Conservation (phyloP, 2,329 filamentous ascomycete species). For the Macrophomina pseudophaseolina region DNA sequence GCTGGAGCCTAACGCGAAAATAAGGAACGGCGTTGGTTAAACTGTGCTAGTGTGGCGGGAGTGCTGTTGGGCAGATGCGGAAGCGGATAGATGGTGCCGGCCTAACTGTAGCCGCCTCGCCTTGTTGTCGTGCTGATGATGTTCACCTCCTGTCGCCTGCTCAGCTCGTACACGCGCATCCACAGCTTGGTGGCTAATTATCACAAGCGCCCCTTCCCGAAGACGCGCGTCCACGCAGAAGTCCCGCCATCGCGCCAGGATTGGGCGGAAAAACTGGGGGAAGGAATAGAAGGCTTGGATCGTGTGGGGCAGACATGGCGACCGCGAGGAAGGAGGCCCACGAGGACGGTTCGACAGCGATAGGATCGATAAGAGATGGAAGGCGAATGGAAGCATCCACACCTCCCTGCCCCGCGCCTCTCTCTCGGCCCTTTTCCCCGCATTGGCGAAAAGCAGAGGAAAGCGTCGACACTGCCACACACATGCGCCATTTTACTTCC, state of each 20-base stretch:
- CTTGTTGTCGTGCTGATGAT: not conserved
- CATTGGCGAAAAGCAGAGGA: not conserved
- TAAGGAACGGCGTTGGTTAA: not conserved
- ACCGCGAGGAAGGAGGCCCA: not conserved
- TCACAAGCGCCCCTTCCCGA: not conserved
- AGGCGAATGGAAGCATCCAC: not conserved
- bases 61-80: not conserved
- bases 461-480: slow-evolving; percentile 2
- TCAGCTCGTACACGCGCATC: not conserved
- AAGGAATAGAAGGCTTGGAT: not conserved
- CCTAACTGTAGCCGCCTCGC: not conserved
- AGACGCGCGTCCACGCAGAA: slow-evolving; percentile 7
- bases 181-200: not conserved
- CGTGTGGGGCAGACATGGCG: not conserved
- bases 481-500: not conserved
- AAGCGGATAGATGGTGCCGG: not conserved
- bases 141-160: not conserved
- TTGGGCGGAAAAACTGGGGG: not conserved
- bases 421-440: slow-evolving; percentile 15
- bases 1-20: not conserved
- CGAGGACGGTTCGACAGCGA: not conserved
- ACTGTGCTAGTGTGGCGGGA: slow-evolving; percentile 8
- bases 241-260: not conserved
- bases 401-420: not conserved
- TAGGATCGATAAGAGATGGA: slow-evolving; percentile 10